Percentiles rank a stretch among this genome's conserved stretches.
These are phyloP conservation scores for Oropetium thomaeum DNA, from an alignment of 176 grass and related monocot genomes.

Conservation along the genomic window DNA sequence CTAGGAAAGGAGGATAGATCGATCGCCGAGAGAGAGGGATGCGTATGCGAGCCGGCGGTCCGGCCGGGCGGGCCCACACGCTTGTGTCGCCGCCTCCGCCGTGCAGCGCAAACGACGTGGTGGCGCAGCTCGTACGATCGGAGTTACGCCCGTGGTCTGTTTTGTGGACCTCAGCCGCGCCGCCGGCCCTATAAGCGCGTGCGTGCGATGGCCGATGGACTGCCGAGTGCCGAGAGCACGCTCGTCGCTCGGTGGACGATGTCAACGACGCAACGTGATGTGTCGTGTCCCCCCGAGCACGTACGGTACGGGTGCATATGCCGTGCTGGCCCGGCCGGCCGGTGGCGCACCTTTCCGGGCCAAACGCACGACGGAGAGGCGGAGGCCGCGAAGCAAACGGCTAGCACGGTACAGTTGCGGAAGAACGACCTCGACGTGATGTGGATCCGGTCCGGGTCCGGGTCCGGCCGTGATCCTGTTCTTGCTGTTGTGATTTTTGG, in stretches of 20 bases:
- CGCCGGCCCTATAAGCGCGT: background rate
- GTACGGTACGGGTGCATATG: background rate
- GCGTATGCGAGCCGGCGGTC: background rate
- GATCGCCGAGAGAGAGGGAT: background rate
- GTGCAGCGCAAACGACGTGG: background rate
- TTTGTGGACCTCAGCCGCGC: constrained; percentile 25
- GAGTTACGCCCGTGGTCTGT: constrained; percentile 19
- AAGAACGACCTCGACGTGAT: background rate
- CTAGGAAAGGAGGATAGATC: background rate
- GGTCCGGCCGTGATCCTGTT: no score
- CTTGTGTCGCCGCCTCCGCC: constrained; percentile 1
- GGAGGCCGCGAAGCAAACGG: background rate
- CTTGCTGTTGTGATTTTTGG: background rate
- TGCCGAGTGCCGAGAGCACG: background rate
- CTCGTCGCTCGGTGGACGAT: background rate
- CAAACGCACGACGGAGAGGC: background rate
- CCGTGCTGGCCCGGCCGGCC: background rate
- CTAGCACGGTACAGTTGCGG: no score
- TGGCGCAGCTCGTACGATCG: background rate
- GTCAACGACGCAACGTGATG: constrained; percentile 14
- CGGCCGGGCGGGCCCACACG: constrained; percentile 1
- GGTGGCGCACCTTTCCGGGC: no score
- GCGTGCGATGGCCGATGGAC: background rate
- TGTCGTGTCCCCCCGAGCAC: background rate
- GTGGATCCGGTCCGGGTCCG: no score